Evolutionary conservation across 2,329 filamentous ascomycete genomes (phyloP), one percentile per base, ranked within the genome.

Genomic region (Camptophora hylomeconis): DNA sequence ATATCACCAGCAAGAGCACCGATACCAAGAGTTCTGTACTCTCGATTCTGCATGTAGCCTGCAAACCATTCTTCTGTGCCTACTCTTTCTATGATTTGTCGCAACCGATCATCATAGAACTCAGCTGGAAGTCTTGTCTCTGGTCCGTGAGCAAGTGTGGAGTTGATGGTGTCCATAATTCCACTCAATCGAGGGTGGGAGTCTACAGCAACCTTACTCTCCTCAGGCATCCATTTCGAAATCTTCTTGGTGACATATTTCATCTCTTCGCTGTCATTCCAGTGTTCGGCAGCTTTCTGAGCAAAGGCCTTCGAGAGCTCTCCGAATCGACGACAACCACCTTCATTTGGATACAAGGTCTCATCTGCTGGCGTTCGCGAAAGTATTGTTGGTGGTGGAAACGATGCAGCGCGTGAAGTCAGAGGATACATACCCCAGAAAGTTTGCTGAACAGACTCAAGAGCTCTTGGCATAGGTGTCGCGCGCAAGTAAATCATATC

Each of bases 81-180:
- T 34, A 94, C 73, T 19, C 64, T 63, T 33, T 80, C 72, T 33
- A 89, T 71, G 36, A 84, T 78, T 3, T 65, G 63, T 27, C 72
- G 66, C 3, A 68, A 72, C 47, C 75, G 77, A 11, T 65, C 50
- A 47, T 94, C 83, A 54, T 95, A 95, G 53, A 98, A 95, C 38
- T 84, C 80, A 7, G 66, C 62, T 0, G 89, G 89, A 3, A 95
- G 66, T 24, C 67, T 73, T 0, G 86, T 94, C 7, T 69, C 68
- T 0, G 79, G 71, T 0, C 81, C 82, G 50, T 95, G 89, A 2
- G 86, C 87, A 8, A 80, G 63, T 0, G 83, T 92, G 5, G 82
- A 73, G 50, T 94, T 95, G 47, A 95, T 69, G 0, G 82, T 89
- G 56, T 98, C 89, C 79, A 92, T 83, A 45, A 98, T 78, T 30